These are phyloP conservation scores for Saccharum officinarum DNA, from an alignment of 176 grass and related monocot species.

Conservation along the genomic window DNA sequence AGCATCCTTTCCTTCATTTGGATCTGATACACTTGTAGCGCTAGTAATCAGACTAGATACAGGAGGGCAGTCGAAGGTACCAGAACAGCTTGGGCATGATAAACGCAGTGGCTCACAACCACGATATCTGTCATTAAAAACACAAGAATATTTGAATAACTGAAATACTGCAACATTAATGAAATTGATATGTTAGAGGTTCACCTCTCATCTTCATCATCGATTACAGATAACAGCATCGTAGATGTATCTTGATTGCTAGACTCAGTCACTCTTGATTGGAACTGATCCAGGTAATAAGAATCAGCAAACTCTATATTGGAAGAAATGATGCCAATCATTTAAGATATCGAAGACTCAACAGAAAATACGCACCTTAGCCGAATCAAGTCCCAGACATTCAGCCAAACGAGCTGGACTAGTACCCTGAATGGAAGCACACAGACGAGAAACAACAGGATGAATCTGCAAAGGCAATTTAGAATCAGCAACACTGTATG, in stretches of 20 bases:
- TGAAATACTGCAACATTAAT: constrained; percentile 6
- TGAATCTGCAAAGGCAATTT: constrained; percentile 78
- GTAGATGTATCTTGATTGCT: constrained; percentile 68
- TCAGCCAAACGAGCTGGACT: constrained; percentile 93
- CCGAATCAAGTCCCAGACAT: constrained; percentile 96
- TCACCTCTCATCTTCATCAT: constrained; percentile 82
- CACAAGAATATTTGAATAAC: constrained; percentile 36
- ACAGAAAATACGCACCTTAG: constrained; percentile 58
- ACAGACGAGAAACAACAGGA: constrained; percentile 94
- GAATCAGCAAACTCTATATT: constrained; percentile 29
- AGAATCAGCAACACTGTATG: constrained; percentile 17
- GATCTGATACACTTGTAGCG: constrained; percentile 34
- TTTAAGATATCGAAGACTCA: constrained; percentile 7
- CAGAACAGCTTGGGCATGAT: constrained; percentile 83
- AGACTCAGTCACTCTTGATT: constrained; percentile 61
- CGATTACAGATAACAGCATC: constrained; percentile 67
- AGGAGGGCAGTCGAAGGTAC: constrained; percentile 79
- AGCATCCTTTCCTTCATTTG: constrained; percentile 50
- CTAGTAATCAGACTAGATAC: constrained; percentile 77
- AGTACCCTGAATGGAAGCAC: constrained; percentile 97
- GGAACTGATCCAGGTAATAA: constrained; percentile 59
- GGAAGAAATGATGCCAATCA: constrained; percentile 1
- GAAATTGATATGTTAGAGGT: constrained; percentile 30
- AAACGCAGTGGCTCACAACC: constrained; percentile 81
- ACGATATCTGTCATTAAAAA: constrained; percentile 72